Conservation (phyloP, 1,284 basidiomycete genomes). For the Cryptococcus sp. region DNA sequence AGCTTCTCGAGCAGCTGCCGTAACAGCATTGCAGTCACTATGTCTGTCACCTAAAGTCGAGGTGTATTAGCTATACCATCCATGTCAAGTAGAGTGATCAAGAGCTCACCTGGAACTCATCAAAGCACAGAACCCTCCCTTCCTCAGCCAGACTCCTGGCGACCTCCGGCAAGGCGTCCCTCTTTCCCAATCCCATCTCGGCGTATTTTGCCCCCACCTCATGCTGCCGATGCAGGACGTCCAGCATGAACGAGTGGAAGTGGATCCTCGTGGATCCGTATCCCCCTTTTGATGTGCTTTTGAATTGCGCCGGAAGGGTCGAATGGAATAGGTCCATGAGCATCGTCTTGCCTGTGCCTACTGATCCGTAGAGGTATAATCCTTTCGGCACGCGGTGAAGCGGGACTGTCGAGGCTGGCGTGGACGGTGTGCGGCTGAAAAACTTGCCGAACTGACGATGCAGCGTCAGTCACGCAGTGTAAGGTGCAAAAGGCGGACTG, state of each 20-base stretch:
- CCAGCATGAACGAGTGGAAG: conserved; percentile 99
- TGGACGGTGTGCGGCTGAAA: conserved; percentile 56
- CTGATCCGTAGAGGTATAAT: conserved; percentile 95
- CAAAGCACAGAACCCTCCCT: conserved; percentile 88
- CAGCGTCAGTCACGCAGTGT: conserved; percentile 4
- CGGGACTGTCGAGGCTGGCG: conserved; percentile 50
- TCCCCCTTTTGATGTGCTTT: conserved; percentile 39
- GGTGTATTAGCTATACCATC: conserved; percentile 13
- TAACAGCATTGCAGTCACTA: conserved; percentile 98
- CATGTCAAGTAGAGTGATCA: not conserved
- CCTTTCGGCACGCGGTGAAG: conserved; percentile 70
- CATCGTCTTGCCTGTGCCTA: conserved; percentile 95
- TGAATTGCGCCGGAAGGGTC: conserved; percentile 75
- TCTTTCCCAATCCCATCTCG: conserved; percentile 64
- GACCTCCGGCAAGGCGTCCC: conserved; percentile 75
- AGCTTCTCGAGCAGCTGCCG: conserved; percentile 83
- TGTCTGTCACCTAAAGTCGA: conserved; percentile 79
- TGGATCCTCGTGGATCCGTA: conserved; percentile 79
- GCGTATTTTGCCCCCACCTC: conserved; percentile 64
- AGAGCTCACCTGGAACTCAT: conserved; percentile 85
- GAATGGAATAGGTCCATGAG: conserved; percentile 98
- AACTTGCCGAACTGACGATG: conserved; percentile 62
- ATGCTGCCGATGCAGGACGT: conserved; percentile 81
- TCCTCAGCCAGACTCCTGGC: conserved; percentile 85
- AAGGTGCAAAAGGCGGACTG: not conserved